Evolutionary conservation across 2,329 filamentous ascomycete species (phyloP), one percentile per base, ranked within the genome.

Genomic region (Xylaria sp.): DNA sequence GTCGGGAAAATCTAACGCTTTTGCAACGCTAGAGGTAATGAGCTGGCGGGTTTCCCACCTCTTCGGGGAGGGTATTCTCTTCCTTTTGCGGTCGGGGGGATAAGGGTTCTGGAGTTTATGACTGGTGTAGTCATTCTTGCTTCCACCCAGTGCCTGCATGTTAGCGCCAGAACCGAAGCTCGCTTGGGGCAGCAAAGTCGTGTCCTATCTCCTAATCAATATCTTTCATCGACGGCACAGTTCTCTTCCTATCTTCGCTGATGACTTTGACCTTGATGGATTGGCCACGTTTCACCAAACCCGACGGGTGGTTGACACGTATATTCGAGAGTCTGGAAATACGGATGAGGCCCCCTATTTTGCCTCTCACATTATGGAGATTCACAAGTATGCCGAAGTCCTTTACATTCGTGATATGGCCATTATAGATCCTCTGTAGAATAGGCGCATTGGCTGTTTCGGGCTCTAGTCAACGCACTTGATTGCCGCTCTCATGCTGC

Each of bases 141-240:
- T 33, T 51, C 27, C 31, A 33, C 47, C 27, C 6, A 51, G 47
- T 6, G 15, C 22, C 47, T 51, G 47, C 22, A n/a, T 17, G 27
- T 31, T 51, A 31, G 47, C 27, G 10, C 27, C 47, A 31, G 47
- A 51, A 27, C 22, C 27, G n/a, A 51, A 51, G 22, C n/a, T 51
- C 22, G 15, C 10, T 27, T 51, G 47, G 47, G 22, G 22, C n/a
- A 33, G 27, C 10, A 17, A 51, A 27, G 27, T 51, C 47, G 11
- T 51, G 47, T 11, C 47, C 47, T n/a, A 25, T 51, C 29, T 51
- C 47, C 27, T 31, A 13, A 39, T 55, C 53, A 42, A 55, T n/a
- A 42, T 25, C 29, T 42, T 42, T 38, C 53, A 55, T 42, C 36
- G 53, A 39, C 31, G 39, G 25, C 31, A 31, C 53, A 17, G 39